Evolutionary conservation across 768 basidiomycete species (phyloP), one percentile per base, ranked within the genome.

Genomic region (Termitomyces sp.): DNA sequence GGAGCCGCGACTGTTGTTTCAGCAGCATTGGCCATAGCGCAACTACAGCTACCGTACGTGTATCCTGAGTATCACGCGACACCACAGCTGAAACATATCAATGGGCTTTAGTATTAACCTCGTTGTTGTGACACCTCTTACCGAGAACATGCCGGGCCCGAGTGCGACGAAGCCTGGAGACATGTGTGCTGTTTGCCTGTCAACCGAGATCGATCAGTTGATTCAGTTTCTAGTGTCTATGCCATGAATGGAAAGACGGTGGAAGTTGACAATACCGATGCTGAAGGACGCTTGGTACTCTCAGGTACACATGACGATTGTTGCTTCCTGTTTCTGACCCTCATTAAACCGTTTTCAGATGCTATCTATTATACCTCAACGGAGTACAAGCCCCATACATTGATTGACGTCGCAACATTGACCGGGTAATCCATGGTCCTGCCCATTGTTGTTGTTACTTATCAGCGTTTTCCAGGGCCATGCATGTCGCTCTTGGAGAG

Each of bases 221-320:
- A 57, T 30, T 20, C 10, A 38, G 16, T 35, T 38, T 50, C 2
- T 62, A 92, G 89, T 46, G 66, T 93, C 63, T 89, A 89, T 62
- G 88, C 91, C 5, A 93, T 93, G 88, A 93, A 93, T 64, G 91
- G 93, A 40, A 93, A 93, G 71, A 85, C 88, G 0, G 80, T 94
- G 18, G 91, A 94, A 68, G 81, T 94, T 32, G 91, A 93, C 72
- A 93, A 93, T 69, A 94, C 92, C 0, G 93, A 92, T 68, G 90
- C 90, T 6, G 91, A 91, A 66, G 91, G 89, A 12, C 84, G 91
- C 13, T 74, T 93, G 46, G 76, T 93, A 33, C 82, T 93, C 50
- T 81, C 91, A 50, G 87, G 86, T 87, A 57, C 47, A 78, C 66
- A 10, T 36, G 23, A 44, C 48, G 20, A 47, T n/a, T 14, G 18